Evolutionary conservation across 441 rosid genomes (phyloP).

Genomic region (Arabidopsis lyrata): DNA sequence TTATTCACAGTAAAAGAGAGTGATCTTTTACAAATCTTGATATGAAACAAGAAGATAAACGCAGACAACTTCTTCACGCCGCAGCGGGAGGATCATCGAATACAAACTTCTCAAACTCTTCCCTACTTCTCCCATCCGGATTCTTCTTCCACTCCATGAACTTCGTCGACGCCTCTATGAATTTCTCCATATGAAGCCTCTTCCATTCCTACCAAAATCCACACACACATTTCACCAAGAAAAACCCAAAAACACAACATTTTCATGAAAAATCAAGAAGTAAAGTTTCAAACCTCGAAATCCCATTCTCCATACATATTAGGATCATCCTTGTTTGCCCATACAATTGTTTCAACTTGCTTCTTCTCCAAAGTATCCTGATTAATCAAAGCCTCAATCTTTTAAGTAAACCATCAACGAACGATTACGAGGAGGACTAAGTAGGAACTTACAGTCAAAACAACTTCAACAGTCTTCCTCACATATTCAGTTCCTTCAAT

Average conservation of each 20-base stretch:
- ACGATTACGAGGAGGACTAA: background rate
- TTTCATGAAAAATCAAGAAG: background rate
- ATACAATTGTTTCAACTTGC: conserved; percentile 62
- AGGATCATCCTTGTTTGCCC: conserved; percentile 71
- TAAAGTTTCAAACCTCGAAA: conserved; percentile 66
- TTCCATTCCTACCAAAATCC: conserved; percentile 69
- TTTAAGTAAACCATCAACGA: background rate
- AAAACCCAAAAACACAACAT: background rate
- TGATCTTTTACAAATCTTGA: background rate
- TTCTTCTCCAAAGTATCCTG: conserved; percentile 61
- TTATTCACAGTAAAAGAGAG: background rate
- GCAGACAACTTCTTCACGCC: background rate
- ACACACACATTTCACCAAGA: background rate
- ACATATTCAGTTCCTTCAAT: conserved; percentile 83
- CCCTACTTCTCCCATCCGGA: conserved; percentile 72
- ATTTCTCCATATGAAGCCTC: conserved; percentile 66
- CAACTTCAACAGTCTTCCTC: conserved; percentile 70
- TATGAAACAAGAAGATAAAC: background rate
- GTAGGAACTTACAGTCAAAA: conserved; percentile 53
- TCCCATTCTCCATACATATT: conserved; percentile 86
- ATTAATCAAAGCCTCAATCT: background rate
- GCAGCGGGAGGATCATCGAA: conserved; percentile 33
- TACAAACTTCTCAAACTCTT: conserved; percentile 64
- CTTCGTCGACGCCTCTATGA: conserved; percentile 65
- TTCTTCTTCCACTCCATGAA: conserved; percentile 76